Conservation (phyloP, 495 filamentous ascomycete genomes). For the Mycothermus thermophilus region DNA sequence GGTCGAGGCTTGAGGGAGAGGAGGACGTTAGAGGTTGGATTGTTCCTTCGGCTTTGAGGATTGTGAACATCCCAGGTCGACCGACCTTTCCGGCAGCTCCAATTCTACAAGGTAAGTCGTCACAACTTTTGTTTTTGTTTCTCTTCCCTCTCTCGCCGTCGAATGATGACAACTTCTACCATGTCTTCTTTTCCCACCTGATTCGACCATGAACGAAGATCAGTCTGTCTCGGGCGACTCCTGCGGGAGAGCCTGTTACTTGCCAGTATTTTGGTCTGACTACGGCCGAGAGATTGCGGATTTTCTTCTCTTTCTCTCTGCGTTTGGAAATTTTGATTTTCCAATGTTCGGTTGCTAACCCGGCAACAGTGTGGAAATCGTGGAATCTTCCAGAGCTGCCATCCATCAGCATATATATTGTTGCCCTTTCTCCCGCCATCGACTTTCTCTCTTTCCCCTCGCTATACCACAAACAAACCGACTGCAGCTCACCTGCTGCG, state of each 20-base stretch:
- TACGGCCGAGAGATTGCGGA: conserved; percentile 3
- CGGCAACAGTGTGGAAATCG: conserved; percentile 3
- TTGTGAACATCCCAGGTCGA: too few species aligned
- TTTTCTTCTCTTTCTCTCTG: conserved; percentile 3
- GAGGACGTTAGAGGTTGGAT: conserved; percentile 1
- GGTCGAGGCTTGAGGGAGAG: too few species aligned
- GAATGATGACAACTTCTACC: conserved; percentile 70
- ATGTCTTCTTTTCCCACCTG: conserved; percentile 87
- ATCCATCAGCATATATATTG: conserved; percentile 4
- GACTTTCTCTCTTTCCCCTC: not conserved
- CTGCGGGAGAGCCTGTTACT: conserved; percentile 70
- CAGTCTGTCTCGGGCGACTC: conserved; percentile 53
- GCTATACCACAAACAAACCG: too few species aligned
- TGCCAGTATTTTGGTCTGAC: conserved; percentile 95
- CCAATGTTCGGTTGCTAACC: conserved; percentile 4
- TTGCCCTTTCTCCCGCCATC: not conserved
- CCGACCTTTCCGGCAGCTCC: too few species aligned
- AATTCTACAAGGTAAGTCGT: conserved; percentile 19
- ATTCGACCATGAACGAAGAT: conserved; percentile 87
- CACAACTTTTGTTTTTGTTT: conserved; percentile 2
- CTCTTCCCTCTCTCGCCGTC: conserved; percentile 13
- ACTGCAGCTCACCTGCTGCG: too few species aligned
- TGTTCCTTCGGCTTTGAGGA: too few species aligned
- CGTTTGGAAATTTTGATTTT: conserved; percentile 1
- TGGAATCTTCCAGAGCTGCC: conserved; percentile 4